Percentiles rank a stretch among this genome's conserved stretches.
phyloP scores from a whole-genome alignment of 345 rosid genomes.

The Limnanthes douglasii region DNA sequence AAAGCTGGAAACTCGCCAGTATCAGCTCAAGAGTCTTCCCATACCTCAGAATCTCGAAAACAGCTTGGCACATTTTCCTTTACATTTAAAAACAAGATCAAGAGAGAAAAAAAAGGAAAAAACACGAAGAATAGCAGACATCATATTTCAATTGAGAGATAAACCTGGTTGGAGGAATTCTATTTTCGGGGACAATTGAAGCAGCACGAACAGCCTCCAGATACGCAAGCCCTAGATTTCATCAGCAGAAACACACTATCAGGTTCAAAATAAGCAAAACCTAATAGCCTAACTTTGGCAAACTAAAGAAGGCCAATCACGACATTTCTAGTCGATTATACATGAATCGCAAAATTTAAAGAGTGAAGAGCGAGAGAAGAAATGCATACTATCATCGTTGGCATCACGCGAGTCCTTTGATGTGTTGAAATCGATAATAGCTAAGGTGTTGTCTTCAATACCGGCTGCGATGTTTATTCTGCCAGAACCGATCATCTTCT shows the following conservation, averaged over 20 bases:
- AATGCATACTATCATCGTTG: slow-evolving; percentile 49
- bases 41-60: slow-evolving; percentile 42
- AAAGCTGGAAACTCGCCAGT: slow-evolving; percentile 56
- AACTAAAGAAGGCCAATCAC: no score
- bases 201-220: slow-evolving; percentile 67
- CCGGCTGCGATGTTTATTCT: no score
- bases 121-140: not conserved
- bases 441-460: slow-evolving; percentile 57
- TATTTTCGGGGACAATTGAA: slow-evolving; percentile 26
- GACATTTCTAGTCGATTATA: no score
- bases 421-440: slow-evolving; percentile 46
- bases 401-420: slow-evolving; percentile 37
- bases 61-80: slow-evolving; percentile 67
- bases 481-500: no score
- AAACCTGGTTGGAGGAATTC: slow-evolving; percentile 51
- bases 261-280: not conserved
- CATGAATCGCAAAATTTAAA: no score
- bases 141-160: not conserved
- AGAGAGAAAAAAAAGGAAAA: not conserved
- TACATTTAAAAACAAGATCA: not conserved
- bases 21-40: slow-evolving; percentile 55
- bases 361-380: no score
- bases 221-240: slow-evolving; percentile 41
- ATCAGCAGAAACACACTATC: not conserved
- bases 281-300: no score